Base-by-base conservation (phyloP, 2,329 filamentous ascomycete genomes). In the Botrytis byssoidea region DNA sequence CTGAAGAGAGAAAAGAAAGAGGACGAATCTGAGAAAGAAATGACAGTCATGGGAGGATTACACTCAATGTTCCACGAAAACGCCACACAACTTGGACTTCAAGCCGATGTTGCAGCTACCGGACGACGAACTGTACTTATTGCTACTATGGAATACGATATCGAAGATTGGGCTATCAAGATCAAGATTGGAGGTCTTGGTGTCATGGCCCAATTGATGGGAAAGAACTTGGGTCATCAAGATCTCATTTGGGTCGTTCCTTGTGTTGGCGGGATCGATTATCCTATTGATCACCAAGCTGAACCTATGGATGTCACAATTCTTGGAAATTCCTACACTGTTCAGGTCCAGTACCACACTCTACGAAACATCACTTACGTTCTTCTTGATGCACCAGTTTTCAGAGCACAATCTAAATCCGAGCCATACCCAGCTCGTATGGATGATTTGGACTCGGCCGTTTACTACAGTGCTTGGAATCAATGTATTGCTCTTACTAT, bases 141-240 rank as follows among this genome's bases (percentile, higher is more conserved):
- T 71, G 90, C 89, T 20, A 92, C 90, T 10, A 91, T 92, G 88
- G 90, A 92, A 80, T 92, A 92, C 81, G 89, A 92, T 75, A 91
- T 92, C 74, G 88, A 90, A 72, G 90, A 92, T 79, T 92, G 90
- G 88, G 85, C 82, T 6, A 90, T 92, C 82, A 92, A 91, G 81
- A 89, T 92, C 82, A 92, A 92, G 82, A 92, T 92, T 65, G 90
- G 90, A 74, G 90, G 90, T 74, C 84, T 92, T 7, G 90, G 90
- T 80, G 90, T 91, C 75, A 92, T 92, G 90, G 89, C 90, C 48
- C 88, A 90, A 77, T 83, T 92, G 3, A 92, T 77, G 76, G 88
- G 88, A 29, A 90, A 90, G 79, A 87, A 89, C 70, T 85, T 92
- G 18, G 84, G 86, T 5, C 89, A 92, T 76, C 87, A 91, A 77